Evolutionary conservation across 805 yeast genomes (phyloP).

Genomic region (Komagataella populi): DNA sequence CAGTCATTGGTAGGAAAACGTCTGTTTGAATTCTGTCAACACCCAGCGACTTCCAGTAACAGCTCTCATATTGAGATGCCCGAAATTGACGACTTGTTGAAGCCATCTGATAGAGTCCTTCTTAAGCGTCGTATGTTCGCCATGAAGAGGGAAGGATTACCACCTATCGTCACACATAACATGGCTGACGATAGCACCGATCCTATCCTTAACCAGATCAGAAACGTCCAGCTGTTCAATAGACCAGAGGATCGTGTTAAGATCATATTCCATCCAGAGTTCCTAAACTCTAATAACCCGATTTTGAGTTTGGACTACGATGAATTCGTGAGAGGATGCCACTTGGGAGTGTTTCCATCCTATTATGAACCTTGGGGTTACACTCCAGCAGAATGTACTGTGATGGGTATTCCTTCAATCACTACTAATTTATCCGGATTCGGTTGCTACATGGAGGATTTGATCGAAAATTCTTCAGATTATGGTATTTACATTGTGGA

Average conservation of each 20-base stretch:
- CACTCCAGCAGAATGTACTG: conserved; percentile 98
- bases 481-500: conserved; percentile 97
- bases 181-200: conserved; percentile 88
- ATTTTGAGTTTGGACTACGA: conserved; percentile 88
- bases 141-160: conserved; percentile 74
- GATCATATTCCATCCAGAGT: conserved; percentile 95
- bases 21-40: conserved; percentile 72
- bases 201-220: conserved; percentile 82
- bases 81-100: conserved; percentile 68
- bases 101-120: conserved; percentile 77
- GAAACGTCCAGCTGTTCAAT: conserved; percentile 86
- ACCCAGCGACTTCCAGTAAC: conserved; percentile 26
- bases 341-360: conserved; percentile 95
- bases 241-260: conserved; percentile 84
- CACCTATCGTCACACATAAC: conserved; percentile 95
- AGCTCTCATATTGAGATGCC: conserved; percentile 38
- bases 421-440: conserved; percentile 94
- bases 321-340: conserved; percentile 96
- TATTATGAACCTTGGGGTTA: conserved; percentile 99
- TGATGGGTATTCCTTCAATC: conserved; percentile 97
- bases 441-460: conserved; percentile 97
- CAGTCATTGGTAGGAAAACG: conserved; percentile 79
- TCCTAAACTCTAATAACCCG: conserved; percentile 88
- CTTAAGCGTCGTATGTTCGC: conserved; percentile 90
- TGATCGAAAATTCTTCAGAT: conserved; percentile 86